Conservation (phyloP, 2,329 filamentous ascomycete species). For the Cadophora luteo-olivacea region DNA sequence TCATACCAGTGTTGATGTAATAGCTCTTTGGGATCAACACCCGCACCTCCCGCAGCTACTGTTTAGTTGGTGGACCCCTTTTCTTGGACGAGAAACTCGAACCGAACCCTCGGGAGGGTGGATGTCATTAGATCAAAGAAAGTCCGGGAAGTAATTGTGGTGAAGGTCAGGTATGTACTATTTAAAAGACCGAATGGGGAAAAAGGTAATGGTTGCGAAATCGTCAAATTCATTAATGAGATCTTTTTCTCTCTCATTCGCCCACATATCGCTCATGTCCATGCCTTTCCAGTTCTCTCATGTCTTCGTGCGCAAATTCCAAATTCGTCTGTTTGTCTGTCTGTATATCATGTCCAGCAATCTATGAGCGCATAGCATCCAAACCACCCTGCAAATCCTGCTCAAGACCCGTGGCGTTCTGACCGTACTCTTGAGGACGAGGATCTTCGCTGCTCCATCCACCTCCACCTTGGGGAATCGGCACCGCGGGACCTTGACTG, state of each 20-base stretch:
- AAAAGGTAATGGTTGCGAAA: constrained; percentile 4
- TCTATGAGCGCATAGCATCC: constrained; percentile 38
- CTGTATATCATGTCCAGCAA: constrained; percentile 8
- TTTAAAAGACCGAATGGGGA: not conserved
- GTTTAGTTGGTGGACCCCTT: not conserved
- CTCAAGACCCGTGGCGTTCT: constrained; percentile 43
- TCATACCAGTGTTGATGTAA: no score
- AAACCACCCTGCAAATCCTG: constrained; percentile 46
- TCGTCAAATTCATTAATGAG: constrained; percentile 32
- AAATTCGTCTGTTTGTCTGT: constrained; percentile 13
- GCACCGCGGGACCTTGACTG: constrained; percentile 41
- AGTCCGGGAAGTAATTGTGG: not conserved
- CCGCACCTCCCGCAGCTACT: not conserved
- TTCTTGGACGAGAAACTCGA: not conserved
- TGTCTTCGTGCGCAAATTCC: constrained; percentile 1
- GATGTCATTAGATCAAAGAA: not conserved
- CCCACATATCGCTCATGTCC: constrained; percentile 13
- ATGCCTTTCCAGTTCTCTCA: constrained; percentile 19
- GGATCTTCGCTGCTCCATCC: constrained; percentile 45
- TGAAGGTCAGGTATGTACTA: not conserved
- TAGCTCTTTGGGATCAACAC: not conserved
- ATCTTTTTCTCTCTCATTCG: constrained; percentile 25
- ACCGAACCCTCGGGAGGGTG: not conserved
- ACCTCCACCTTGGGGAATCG: constrained; percentile 44
- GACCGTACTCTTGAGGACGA: constrained; percentile 46